These are phyloP conservation scores for Schizophyllum commune DNA, from an alignment of 1,284 basidiomycete genomes.

Conservation along the genomic window DNA sequence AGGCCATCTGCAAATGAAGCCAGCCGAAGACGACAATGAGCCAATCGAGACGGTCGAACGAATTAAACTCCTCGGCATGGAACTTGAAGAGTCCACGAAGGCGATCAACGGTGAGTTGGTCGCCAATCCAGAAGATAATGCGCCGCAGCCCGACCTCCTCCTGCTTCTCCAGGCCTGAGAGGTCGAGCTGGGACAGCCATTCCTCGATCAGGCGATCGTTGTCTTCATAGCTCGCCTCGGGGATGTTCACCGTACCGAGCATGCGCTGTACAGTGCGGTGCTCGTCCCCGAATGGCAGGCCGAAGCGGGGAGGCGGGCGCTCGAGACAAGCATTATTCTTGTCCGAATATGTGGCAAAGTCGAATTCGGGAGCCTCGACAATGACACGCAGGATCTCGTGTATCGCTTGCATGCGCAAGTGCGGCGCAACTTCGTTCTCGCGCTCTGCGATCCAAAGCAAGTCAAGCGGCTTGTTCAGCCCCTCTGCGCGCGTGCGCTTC, in stretches of 20 bases:
- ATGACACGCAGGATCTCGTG: slow-evolving; percentile 17
- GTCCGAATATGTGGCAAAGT: slow-evolving; percentile 14
- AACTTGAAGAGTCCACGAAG: slow-evolving; percentile 20
- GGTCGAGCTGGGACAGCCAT: slow-evolving; percentile 19
- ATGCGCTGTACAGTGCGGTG: slow-evolving; percentile 23
- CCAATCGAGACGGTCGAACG: slow-evolving; percentile 25
- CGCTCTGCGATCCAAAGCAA: slow-evolving; percentile 16
- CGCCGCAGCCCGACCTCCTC: slow-evolving; percentile 10
- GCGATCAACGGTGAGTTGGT: slow-evolving; percentile 24
- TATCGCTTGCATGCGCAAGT: slow-evolving; percentile 10
- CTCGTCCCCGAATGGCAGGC: slow-evolving; percentile 20
- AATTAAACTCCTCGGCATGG: slow-evolving; percentile 24
- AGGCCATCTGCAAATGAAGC: slow-evolving; percentile 27
- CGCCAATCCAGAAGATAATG: slow-evolving; percentile 22
- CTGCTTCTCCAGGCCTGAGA: slow-evolving; percentile 9
- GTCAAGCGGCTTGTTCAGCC: slow-evolving; percentile 14
- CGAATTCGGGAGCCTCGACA: slow-evolving; percentile 18
- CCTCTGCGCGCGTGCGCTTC: slow-evolving; percentile 12
- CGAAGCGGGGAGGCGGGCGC: slow-evolving; percentile 16
- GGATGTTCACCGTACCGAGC: slow-evolving; percentile 23
- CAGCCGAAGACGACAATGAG: slow-evolving; percentile 22
- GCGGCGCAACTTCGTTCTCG: slow-evolving; percentile 6
- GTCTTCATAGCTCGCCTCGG: slow-evolving; percentile 30
- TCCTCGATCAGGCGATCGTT: slow-evolving; percentile 20
- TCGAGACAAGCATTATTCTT: slow-evolving; percentile 12